These are phyloP conservation scores for Trypanosoma mega DNA, from an alignment of 208 protist genomes.

Conservation along the genomic window DNA sequence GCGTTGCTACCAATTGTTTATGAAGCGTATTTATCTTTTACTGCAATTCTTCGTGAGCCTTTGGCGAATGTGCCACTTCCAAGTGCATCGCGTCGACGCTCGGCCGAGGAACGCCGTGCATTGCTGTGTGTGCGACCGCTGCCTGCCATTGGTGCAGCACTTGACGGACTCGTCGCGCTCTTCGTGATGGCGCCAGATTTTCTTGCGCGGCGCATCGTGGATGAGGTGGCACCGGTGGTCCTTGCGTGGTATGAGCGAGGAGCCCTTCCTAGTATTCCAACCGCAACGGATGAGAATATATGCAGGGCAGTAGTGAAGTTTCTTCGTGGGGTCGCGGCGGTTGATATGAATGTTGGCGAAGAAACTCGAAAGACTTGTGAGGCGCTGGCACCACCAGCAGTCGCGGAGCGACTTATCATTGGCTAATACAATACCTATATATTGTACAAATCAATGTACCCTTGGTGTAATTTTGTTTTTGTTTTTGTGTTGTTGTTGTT, in stretches of 20 bases:
- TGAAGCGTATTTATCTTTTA: slow-evolving; percentile 68
- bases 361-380: slow-evolving; percentile 6
- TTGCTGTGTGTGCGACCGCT: slow-evolving; percentile 52
- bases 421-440: no score
- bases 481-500: no score
- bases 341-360: slow-evolving; percentile 12
- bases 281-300: slow-evolving; percentile 67
- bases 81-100: slow-evolving; percentile 27
- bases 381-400: neutral
- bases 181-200: slow-evolving; percentile 62
- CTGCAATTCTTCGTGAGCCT: slow-evolving; percentile 73
- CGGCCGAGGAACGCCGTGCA: slow-evolving; percentile 46
- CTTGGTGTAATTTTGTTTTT: no score
- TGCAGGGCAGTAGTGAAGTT: slow-evolving; percentile 32
- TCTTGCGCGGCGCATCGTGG: slow-evolving; percentile 62
- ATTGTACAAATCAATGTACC: no score
- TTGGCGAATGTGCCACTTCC: slow-evolving; percentile 40
- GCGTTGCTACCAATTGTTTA: slow-evolving; percentile 83
- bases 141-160: slow-evolving; percentile 44
- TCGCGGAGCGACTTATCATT: no score
- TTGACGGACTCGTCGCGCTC: slow-evolving; percentile 60
- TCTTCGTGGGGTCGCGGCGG: slow-evolving; percentile 6
- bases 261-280: slow-evolving; percentile 60
- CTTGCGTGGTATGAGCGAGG: slow-evolving; percentile 78
- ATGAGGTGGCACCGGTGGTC: slow-evolving; percentile 71